Percentiles rank a stretch among this genome's conserved stretches.
Conservation (phyloP, 192 early-diverging fungal genomes). For the Coemansia sp. region DNA sequence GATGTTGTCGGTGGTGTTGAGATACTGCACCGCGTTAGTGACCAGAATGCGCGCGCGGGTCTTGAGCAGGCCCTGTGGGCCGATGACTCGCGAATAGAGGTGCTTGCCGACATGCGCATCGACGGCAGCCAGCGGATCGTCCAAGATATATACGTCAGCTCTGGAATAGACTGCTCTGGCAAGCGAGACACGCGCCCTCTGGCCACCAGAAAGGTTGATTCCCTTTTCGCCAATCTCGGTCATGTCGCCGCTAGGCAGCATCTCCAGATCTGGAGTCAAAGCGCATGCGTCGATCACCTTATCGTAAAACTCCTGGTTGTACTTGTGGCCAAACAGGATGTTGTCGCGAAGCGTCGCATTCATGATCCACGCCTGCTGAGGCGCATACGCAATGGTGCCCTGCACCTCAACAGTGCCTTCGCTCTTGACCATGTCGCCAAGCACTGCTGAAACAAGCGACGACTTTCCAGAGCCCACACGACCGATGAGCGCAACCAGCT, state of each 20-base stretch:
- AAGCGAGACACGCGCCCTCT: too few species aligned
- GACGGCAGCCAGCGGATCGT: slow-evolving; percentile 75
- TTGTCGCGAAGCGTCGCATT: slow-evolving; percentile 69
- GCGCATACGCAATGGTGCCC: slow-evolving; percentile 59
- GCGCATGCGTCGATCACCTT: too few species aligned
- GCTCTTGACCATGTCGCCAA: slow-evolving; percentile 61
- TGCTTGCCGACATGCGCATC: slow-evolving; percentile 67
- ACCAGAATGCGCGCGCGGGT: slow-evolving; percentile 61
- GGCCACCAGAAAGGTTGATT: too few species aligned
- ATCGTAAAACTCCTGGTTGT: slow-evolving; percentile 60
- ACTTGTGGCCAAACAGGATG: slow-evolving; percentile 66
- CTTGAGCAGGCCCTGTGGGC: slow-evolving; percentile 54
- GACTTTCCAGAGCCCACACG: slow-evolving; percentile 70
- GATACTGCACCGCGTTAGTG: slow-evolving; percentile 61
- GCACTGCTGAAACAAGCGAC: slow-evolving; percentile 62
- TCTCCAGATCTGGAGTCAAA: too few species aligned
- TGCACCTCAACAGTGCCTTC: slow-evolving; percentile 32
- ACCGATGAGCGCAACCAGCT: slow-evolving; percentile 65
- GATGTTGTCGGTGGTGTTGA: slow-evolving; percentile 54
- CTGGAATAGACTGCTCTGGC: slow-evolving; percentile 70
- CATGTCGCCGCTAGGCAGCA: too few species aligned
- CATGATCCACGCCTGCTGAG: slow-evolving; percentile 72
- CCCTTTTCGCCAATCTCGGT: too few species aligned
- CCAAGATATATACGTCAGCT: slow-evolving; percentile 68
- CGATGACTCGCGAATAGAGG: slow-evolving; percentile 60